phyloP scores from a whole-genome alignment of 148 eudicot genomes.

The Salicornia ramosissima region DNA sequence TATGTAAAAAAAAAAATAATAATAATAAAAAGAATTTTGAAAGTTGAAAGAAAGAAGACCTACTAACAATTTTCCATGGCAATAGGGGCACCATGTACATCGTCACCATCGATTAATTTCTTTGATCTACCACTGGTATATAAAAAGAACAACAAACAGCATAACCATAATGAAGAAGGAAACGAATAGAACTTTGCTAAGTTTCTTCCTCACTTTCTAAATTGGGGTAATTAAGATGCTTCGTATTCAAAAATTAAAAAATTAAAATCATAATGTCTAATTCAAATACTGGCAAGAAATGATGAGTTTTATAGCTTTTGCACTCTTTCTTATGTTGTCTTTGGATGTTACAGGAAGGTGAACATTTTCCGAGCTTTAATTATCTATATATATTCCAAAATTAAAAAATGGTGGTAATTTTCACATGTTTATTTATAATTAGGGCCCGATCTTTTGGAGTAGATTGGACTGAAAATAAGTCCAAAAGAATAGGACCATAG shows the following conservation, averaged over 20 bases:
- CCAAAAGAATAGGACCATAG: too few species aligned
- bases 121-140: constrained; percentile 31
- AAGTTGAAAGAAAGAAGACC: background rate
- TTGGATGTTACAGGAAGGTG: background rate
- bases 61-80: constrained; percentile 38
- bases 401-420: background rate
- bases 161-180: constrained; percentile 9
- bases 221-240: background rate
- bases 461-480: too few species aligned
- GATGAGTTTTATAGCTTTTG: too few species aligned
- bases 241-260: background rate
- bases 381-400: background rate
- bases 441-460: too few species aligned
- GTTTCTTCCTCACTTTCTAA: background rate
- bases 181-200: background rate
- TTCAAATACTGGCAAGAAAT: too few species aligned
- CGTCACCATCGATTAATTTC: constrained; percentile 17
- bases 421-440: background rate
- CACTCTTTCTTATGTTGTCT: too few species aligned
- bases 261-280: background rate
- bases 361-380: background rate
- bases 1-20: background rate
- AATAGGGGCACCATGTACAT: constrained; percentile 17
- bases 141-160: background rate
- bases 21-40: too few species aligned